Evolutionary conservation across 345 rosid species (phyloP), one percentile per base, ranked within the genome.

Genomic region (Eucalyptus pauciflora): DNA sequence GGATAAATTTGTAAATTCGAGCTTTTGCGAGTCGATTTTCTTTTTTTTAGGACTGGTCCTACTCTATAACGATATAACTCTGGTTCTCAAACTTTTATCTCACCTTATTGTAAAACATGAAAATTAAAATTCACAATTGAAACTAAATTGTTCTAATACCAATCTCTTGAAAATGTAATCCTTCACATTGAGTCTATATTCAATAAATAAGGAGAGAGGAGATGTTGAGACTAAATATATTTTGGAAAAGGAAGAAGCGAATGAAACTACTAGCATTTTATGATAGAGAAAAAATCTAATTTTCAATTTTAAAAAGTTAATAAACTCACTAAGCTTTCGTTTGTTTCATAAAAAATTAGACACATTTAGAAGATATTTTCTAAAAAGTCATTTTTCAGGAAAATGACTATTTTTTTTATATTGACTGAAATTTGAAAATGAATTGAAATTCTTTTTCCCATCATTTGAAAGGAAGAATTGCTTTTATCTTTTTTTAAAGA

Each of bases 81-180:
- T 51, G 2, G 1, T 3, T 52, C 1, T 52, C 4, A 3, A 2
- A 52, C 1, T 18, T 18, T 52, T 7, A 52, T 52, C 5, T 0
- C 10, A 3, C 2, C 2, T 52, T 0, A 2, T 18, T 7, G 0
- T 3, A 18, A 52, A 1, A 18, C 2, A 0, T 18, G 5, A 7
- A 1, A 52, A 52, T 52, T 10, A 7, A 52, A 52, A 52, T 52
- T 52, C 4, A 52, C 4, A 52, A 1, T 52, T 52, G 1, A 52
- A 52, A 52, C 0, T 7, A 52, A 18, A 18, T 52, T 52, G 1
- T 52, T 7, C 4, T 3, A 17, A 52, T 1, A 22, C 18, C 2
- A 18, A 52, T 7, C 2, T 0, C 9, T 52, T 17, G 22, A 16
- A 51, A 51, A 51, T 7, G 56, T 52, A 52, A 52, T 52, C 12